A percentile compares a stretch with the other conserved stretches of the same genome.
phyloP scores from a whole-genome alignment of 768 basidiomycete genomes.

The Dentipellis sp. region DNA sequence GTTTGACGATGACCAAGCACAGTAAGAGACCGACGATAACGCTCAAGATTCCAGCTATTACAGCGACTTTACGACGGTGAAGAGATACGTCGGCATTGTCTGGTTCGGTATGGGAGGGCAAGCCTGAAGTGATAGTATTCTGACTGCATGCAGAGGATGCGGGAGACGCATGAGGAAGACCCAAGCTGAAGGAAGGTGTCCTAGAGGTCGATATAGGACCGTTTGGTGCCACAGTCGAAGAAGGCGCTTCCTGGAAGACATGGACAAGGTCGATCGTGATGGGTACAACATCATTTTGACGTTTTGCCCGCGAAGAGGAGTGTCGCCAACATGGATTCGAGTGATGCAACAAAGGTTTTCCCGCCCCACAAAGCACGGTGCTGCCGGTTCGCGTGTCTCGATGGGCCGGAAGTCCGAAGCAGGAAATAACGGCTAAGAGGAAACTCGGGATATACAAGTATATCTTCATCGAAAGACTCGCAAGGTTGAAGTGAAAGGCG shows the following conservation, averaged over 20 bases:
- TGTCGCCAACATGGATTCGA: too few relatives aligned
- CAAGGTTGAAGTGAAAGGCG: too few relatives aligned
- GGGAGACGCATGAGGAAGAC: not conserved
- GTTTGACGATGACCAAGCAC: not conserved
- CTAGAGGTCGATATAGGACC: not conserved
- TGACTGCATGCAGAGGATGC: not conserved
- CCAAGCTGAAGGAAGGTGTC: not conserved
- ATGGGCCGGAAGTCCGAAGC: too few relatives aligned
- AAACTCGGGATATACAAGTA: too few relatives aligned
- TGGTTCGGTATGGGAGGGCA: not conserved
- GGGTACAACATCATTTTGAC: not conserved
- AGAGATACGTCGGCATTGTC: not conserved
- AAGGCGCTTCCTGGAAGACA: not conserved
- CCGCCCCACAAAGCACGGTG: too few relatives aligned
- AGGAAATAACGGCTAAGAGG: too few relatives aligned
- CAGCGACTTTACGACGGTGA: not conserved
- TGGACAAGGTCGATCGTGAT: not conserved
- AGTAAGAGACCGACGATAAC: not conserved
- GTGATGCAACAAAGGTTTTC: too few relatives aligned
- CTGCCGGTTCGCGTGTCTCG: too few relatives aligned
- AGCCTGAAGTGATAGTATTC: not conserved
- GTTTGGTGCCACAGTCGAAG: not conserved
- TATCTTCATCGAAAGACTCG: too few relatives aligned
- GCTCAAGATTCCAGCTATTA: not conserved
- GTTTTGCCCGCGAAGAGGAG: not conserved